A percentile compares a stretch with the other conserved stretches of the same genome.
Evolutionary conservation across 2,329 filamentous ascomycete genomes (phyloP).

Genomic region (Fusarium sublunatum): DNA sequence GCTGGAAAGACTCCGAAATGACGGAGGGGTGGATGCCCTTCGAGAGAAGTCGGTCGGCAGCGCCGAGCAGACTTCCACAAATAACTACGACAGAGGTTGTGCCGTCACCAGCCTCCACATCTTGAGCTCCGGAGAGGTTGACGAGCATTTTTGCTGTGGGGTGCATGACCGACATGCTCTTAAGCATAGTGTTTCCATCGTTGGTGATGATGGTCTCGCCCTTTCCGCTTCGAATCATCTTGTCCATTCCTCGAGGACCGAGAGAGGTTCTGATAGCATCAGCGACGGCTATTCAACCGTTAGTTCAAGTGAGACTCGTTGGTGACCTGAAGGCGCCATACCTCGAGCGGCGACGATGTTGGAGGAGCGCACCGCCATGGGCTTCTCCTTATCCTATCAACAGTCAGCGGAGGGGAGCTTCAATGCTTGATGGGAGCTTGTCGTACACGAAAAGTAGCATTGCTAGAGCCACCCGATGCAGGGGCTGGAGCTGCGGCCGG

Average conservation of each 20-base stretch:
- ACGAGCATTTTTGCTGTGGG: constrained; percentile 99
- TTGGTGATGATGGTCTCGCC: constrained; percentile 99
- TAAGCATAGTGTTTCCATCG: constrained; percentile 99
- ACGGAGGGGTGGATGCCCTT: constrained; percentile 98
- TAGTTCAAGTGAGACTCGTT: constrained; percentile 21
- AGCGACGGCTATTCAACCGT: constrained; percentile 76
- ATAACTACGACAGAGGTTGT: constrained; percentile 99
- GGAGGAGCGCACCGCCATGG: constrained; percentile 91
- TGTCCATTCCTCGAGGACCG: constrained; percentile 97
- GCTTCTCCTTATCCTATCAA: constrained; percentile 90
- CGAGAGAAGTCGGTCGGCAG: constrained; percentile 87
- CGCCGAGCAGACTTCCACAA: constrained; percentile 91
- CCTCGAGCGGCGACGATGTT: constrained; percentile 98
- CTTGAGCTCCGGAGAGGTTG: constrained; percentile 94
- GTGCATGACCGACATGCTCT: constrained; percentile 99
- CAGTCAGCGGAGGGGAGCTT: constrained; percentile 55
- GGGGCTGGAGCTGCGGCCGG: constrained; percentile 49
- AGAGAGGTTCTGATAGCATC: constrained; percentile 98
- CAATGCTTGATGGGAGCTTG: constrained; percentile 48
- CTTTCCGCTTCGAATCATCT: constrained; percentile 98
- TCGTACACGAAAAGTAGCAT: constrained; percentile 68
- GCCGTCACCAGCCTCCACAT: constrained; percentile 97
- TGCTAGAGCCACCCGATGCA: constrained; percentile 55
- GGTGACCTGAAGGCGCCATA: constrained; percentile 54
- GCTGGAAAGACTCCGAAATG: constrained; percentile 97